Conservation (phyloP, 2,329 filamentous ascomycete genomes). For the Cercospora sp. region DNA sequence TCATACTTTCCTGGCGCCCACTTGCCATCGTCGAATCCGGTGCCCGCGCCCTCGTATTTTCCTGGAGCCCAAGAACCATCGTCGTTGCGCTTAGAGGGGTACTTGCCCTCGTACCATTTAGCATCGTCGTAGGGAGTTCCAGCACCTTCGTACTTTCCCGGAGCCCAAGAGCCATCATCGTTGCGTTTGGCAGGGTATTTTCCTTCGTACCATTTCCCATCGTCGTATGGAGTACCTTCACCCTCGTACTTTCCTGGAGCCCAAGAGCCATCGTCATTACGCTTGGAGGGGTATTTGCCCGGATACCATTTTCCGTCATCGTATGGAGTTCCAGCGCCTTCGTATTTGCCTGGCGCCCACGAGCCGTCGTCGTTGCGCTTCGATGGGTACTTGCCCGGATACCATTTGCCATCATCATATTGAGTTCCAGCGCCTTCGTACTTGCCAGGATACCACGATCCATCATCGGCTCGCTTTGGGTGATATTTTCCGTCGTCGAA, state of each 20-base stretch:
- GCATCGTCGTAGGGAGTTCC: background rate
- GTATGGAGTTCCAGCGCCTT: background rate
- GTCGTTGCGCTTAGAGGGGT: background rate
- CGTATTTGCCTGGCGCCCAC: background rate
- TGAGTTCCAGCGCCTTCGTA: background rate
- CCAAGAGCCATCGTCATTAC: background rate
- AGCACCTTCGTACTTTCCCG: background rate
- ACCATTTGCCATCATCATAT: background rate
- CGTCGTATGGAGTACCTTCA: background rate
- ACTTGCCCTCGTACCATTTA: background rate
- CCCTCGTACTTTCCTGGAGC: background rate
- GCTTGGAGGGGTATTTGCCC: background rate
- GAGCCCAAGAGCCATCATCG: background rate
- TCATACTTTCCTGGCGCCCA: conserved; percentile 2
- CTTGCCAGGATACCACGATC: conserved; percentile 2
- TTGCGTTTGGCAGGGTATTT: background rate
- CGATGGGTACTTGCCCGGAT: background rate
- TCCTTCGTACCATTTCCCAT: background rate
- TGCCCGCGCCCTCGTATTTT: background rate
- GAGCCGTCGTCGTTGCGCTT: background rate
- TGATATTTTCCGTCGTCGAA: conserved; percentile 3
- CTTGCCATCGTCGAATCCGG: conserved; percentile 1
- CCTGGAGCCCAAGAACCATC: background rate
- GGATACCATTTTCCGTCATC: conserved; percentile 1
- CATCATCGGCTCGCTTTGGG: background rate